These are phyloP conservation scores for Centrapalus pauciflorus DNA, from an alignment of 129 eudicot species.

Conservation along the genomic window DNA sequence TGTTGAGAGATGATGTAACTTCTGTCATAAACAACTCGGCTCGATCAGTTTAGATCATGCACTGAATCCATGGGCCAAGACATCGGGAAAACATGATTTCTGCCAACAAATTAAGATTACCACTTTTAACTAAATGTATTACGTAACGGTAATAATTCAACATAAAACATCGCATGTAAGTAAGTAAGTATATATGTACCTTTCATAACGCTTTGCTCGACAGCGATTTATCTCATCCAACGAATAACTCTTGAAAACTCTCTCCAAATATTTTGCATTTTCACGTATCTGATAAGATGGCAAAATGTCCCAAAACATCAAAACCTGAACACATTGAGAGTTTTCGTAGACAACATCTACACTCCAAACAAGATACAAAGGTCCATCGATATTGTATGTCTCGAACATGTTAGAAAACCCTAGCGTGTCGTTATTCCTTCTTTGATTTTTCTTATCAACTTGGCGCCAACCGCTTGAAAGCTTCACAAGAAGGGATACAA, in stretches of 20 bases:
- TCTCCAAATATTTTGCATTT: slow-evolving; percentile 6
- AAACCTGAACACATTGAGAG: slow-evolving; percentile 22
- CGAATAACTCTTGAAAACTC: slow-evolving; percentile 19
- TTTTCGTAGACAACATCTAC: slow-evolving; percentile 28
- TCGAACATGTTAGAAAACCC: slow-evolving; percentile 26
- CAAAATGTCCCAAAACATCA: slow-evolving; percentile 38
- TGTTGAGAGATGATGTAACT: background rate
- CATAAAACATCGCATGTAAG: background rate
- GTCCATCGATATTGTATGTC: slow-evolving; percentile 20
- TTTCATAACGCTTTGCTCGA: slow-evolving; percentile 22
- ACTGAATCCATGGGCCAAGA: slow-evolving; percentile 28
- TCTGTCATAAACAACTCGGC: background rate
- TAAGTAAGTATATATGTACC: slow-evolving; percentile 13
- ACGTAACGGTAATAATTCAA: background rate
- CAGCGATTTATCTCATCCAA: slow-evolving; percentile 27
- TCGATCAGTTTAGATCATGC: slow-evolving; percentile 24
- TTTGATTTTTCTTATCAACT: slow-evolving; percentile 6
- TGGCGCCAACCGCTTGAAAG: slow-evolving; percentile 43
- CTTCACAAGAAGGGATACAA: slow-evolving; percentile 26
- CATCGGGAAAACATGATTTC: slow-evolving; percentile 35
- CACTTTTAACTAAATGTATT: background rate
- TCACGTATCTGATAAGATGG: slow-evolving; percentile 11
- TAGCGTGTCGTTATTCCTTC: background rate
- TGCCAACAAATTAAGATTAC: slow-evolving; percentile 14
- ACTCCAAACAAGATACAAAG: slow-evolving; percentile 33